These are phyloP conservation scores for Fistulinella cinereoalba DNA, from an alignment of 1,284 basidiomycete species.

Conservation along the genomic window DNA sequence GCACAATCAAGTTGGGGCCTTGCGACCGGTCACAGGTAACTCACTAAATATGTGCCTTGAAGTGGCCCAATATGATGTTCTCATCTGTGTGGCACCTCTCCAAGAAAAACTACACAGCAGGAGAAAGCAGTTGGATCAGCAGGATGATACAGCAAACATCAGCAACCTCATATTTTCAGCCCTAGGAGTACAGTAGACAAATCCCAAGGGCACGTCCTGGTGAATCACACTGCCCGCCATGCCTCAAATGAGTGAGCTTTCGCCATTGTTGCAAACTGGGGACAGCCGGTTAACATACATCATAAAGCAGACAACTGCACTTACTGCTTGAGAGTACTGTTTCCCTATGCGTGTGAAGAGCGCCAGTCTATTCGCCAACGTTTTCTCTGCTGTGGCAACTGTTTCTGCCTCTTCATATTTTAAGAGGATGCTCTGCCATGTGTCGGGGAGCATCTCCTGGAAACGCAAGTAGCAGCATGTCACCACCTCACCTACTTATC, in stretches of 20 bases:
- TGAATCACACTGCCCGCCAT: not conserved
- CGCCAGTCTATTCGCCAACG: not conserved
- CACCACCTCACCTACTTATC: not conserved
- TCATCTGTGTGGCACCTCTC: not conserved
- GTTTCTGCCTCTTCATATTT: not conserved
- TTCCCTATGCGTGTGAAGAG: not conserved
- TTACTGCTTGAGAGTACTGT: not conserved
- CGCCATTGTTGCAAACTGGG: not conserved
- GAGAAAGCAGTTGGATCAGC: no score
- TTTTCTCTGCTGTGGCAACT: not conserved
- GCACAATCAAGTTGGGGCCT: no score
- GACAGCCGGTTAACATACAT: not conserved
- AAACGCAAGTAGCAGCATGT: not conserved
- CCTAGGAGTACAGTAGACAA: not conserved
- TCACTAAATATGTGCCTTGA: not conserved
- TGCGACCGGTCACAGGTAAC: not conserved
- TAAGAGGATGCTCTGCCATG: not conserved
- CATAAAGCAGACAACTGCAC: not conserved
- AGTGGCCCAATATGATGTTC: not conserved
- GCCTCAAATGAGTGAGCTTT: not conserved
- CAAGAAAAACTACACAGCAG: not conserved
- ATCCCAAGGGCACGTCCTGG: not conserved
- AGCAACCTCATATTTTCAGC: not conserved
- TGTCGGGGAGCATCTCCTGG: not conserved
- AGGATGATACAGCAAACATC: not conserved